phyloP scores from a whole-genome alignment of 805 yeast genomes.

The Lachancea cidri region DNA sequence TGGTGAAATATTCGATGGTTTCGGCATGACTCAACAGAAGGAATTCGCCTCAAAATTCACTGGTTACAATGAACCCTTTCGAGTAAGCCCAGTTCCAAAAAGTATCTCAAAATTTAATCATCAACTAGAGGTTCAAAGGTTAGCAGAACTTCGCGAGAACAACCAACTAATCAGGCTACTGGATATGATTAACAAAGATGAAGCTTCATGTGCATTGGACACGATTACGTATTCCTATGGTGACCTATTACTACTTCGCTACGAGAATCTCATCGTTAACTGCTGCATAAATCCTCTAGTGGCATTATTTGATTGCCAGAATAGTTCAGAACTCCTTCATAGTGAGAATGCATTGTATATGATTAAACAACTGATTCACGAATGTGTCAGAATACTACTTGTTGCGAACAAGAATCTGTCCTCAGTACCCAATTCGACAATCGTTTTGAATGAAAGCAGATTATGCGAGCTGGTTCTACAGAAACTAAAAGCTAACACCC shows the following conservation, averaged over 20 bases:
- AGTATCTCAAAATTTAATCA: conserved; percentile 5
- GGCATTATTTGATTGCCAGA: conserved; percentile 21
- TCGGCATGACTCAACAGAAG: background rate
- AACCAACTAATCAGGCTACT: conserved; percentile 12
- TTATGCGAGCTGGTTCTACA: conserved; percentile 32
- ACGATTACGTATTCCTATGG: conserved; percentile 14
- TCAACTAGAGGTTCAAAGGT: conserved; percentile 6
- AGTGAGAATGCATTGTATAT: conserved; percentile 8
- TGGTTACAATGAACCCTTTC: conserved; percentile 2
- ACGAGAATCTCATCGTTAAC: conserved; percentile 21
- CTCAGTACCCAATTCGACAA: conserved; percentile 20
- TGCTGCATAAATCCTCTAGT: conserved; percentile 26
- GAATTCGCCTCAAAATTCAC: conserved; percentile 6
- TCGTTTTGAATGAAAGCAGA: conserved; percentile 30
- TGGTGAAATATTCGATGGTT: conserved; percentile 35
- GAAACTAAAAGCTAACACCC: conserved; percentile 37
- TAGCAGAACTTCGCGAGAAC: conserved; percentile 4
- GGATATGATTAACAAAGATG: conserved; percentile 7
- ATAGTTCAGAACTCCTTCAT: conserved; percentile 17
- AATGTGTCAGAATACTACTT: conserved; percentile 19
- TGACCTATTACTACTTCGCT: conserved; percentile 18
- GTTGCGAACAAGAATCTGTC: conserved; percentile 16
- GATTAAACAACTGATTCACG: conserved; percentile 16
- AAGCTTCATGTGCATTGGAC: conserved; percentile 7
- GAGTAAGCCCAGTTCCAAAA: conserved; percentile 4